Percentiles rank a stretch among this genome's conserved stretches.
Conservation (phyloP, 306 rosid species). For the Pterocarpus santalinus region DNA sequence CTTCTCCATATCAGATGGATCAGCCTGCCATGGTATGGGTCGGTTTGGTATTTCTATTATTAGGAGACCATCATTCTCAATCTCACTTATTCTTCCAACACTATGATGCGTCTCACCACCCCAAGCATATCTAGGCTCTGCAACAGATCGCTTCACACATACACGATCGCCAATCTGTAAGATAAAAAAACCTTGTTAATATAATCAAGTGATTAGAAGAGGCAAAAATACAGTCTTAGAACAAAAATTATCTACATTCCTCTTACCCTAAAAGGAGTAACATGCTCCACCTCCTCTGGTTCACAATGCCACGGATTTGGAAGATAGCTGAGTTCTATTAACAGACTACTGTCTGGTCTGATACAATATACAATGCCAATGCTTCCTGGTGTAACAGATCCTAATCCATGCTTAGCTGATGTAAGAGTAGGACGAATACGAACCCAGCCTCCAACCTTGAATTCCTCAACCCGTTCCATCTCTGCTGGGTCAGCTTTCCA, state of each 20-base stretch:
- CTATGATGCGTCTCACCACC: slow-evolving; percentile 99
- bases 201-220: neutral
- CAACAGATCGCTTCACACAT: slow-evolving; percentile 97
- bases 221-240: neutral
- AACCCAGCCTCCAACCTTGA: slow-evolving; percentile 98
- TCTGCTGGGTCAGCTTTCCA: slow-evolving; percentile 99
- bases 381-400: slow-evolving; percentile 98
- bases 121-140: slow-evolving; percentile 99
- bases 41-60: slow-evolving; percentile 90
- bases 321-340: slow-evolving; percentile 92
- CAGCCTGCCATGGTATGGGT: slow-evolving; percentile 99
- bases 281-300: slow-evolving; percentile 99
- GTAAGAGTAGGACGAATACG: slow-evolving; percentile 98
- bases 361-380: slow-evolving; percentile 96
- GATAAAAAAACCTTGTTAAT: slow-evolving; percentile 39
- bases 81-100: slow-evolving; percentile 94
- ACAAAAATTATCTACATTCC: slow-evolving; percentile 32
- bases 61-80: slow-evolving; percentile 96
- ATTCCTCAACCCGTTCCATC: slow-evolving; percentile 99
- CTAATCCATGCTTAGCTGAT: slow-evolving; percentile 94
- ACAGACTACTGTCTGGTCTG: slow-evolving; percentile 94
- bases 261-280: slow-evolving; percentile 85
- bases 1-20: slow-evolving; percentile 98
- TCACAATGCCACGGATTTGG: slow-evolving; percentile 99
- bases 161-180: slow-evolving; percentile 91